Conservation (phyloP, 2,329 filamentous ascomycete species). For the Escovopsis sp. region DNA sequence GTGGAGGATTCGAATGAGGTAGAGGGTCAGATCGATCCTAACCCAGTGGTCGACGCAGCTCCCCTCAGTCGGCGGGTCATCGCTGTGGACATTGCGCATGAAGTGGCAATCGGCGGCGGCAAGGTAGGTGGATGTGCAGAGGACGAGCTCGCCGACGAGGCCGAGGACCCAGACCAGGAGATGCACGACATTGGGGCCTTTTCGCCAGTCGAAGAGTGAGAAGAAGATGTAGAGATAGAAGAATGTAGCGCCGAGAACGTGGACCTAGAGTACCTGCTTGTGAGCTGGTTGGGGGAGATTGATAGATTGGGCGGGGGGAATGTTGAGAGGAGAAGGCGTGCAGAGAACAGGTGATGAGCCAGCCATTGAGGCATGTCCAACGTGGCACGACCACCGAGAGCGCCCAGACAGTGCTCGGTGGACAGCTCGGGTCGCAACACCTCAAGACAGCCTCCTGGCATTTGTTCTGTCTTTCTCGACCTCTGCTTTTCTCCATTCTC, state of each 20-base stretch:
- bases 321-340: neutral
- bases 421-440: no score
- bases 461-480: no score
- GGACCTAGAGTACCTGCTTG: constrained; percentile 45
- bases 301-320: no score
- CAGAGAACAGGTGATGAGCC: neutral
- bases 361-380: neutral
- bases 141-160: constrained; percentile 55
- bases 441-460: no score
- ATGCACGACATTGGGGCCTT: constrained; percentile 68
- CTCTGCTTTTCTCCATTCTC: no score
- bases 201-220: constrained; percentile 69
- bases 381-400: no score
- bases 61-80: constrained; percentile 13
- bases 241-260: constrained; percentile 72
- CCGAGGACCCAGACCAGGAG: constrained; percentile 65
- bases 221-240: constrained; percentile 76
- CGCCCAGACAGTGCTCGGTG: no score
- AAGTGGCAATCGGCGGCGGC: constrained; percentile 55
- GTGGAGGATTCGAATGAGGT: constrained; percentile 52
- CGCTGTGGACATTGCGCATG: constrained; percentile 25
- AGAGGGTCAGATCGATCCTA: constrained; percentile 47
- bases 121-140: constrained; percentile 54
- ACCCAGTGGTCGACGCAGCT: constrained; percentile 25
- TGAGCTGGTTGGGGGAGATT: constrained; percentile 1